These are phyloP conservation scores for Vitis hybrid DNA, from an alignment of 177 flowering plant species.

Conservation along the genomic window DNA sequence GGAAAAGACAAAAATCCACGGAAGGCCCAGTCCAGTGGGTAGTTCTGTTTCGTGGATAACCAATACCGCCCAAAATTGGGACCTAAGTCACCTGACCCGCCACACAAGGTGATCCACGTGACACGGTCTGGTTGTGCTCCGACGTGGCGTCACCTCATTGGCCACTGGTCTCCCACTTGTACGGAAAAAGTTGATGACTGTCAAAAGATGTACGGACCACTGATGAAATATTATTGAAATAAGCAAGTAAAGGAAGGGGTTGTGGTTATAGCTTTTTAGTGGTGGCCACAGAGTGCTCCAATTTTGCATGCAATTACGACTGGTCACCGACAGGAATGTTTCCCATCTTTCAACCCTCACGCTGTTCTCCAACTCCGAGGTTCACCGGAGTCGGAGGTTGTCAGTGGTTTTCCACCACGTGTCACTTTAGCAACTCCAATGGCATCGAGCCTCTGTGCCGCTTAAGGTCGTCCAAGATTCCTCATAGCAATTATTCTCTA, in stretches of 20 bases:
- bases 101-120: slow-evolving; percentile 25
- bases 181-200: slow-evolving; percentile 7
- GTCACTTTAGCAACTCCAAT: not conserved
- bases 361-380: slow-evolving; percentile 2
- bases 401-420: slow-evolving; percentile 15
- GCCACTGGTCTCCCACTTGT: not conserved
- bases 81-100: not conserved
- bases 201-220: slow-evolving; percentile 18
- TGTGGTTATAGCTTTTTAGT: not conserved
- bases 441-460: slow-evolving; percentile 11
- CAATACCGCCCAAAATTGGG: not conserved
- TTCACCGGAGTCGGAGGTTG: slow-evolving; percentile 24
- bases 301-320: slow-evolving; percentile 16
- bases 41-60: not conserved
- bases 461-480: not conserved
- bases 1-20: not conserved
- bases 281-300: slow-evolving; percentile 10
- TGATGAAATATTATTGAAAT: too few relatives aligned
- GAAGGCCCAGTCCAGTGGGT: too few relatives aligned
- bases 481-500: not conserved
- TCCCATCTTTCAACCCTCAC: slow-evolving; percentile 4
- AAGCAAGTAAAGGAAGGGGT: not conserved
- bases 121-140: not conserved
- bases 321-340: slow-evolving; percentile 37
- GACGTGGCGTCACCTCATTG: slow-evolving; percentile 9